Evolutionary conservation across 148 eudicot species (phyloP).

Genomic region (Tetragonia tetragonoides): DNA sequence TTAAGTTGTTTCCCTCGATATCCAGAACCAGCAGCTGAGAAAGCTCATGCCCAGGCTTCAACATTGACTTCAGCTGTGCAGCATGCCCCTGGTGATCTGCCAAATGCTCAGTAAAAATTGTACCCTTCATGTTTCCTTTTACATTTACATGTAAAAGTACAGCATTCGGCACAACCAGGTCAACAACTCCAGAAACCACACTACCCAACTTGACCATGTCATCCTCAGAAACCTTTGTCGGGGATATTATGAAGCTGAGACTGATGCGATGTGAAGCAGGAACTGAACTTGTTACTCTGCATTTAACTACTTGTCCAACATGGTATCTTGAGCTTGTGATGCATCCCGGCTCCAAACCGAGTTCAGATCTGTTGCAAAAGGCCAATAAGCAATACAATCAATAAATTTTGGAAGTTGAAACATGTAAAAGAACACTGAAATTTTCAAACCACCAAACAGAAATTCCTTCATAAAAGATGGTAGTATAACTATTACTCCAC

Average conservation of each 20-base stretch:
- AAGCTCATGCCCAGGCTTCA: conserved; percentile 85
- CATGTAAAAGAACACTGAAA: background rate
- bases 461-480: background rate
- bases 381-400: background rate
- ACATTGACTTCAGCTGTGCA: conserved; percentile 46
- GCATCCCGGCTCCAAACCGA: conserved; percentile 77
- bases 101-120: conserved; percentile 73
- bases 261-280: conserved; percentile 71
- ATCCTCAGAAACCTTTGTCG: conserved; percentile 53
- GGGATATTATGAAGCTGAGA: conserved; percentile 77
- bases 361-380: conserved; percentile 65
- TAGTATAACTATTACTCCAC: no score
- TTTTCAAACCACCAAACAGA: background rate
- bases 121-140: conserved; percentile 68
- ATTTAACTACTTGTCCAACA: conserved; percentile 96
- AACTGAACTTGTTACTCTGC: conserved; percentile 77
- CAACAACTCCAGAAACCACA: conserved; percentile 84
- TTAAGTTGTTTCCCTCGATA: conserved; percentile 64
- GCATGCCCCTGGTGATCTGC: conserved; percentile 87
- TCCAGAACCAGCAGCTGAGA: conserved; percentile 87
- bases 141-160: conserved; percentile 52
- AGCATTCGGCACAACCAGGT: conserved; percentile 55
- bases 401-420: no score
- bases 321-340: conserved; percentile 71
- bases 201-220: conserved; percentile 69